Conservation (phyloP, 495 filamentous ascomycete species). For the Penicillium soppii region DNA sequence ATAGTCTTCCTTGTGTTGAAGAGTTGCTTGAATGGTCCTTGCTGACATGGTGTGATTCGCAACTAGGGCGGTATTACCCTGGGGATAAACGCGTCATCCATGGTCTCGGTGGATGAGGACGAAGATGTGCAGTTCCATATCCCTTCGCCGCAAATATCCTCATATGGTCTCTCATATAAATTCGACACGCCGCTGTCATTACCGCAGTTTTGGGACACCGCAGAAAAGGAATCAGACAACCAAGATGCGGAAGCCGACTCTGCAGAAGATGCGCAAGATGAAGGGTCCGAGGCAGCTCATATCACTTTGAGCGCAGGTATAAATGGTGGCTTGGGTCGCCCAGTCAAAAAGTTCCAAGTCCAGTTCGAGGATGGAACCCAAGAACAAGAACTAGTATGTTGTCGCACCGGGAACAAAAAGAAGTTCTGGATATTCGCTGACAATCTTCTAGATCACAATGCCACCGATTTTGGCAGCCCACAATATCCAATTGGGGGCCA, state of each 20-base stretch:
- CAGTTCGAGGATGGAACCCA: slow-evolving; percentile 26
- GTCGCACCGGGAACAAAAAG: background rate
- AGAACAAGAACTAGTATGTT: slow-evolving; percentile 23
- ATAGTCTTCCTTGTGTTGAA: background rate
- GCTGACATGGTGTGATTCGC: slow-evolving; percentile 6
- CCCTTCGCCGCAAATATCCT: slow-evolving; percentile 20
- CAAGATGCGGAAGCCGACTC: background rate
- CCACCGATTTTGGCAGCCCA: slow-evolving; percentile 28
- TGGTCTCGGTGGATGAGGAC: slow-evolving; percentile 32
- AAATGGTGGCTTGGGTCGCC: slow-evolving; percentile 25
- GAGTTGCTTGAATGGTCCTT: slow-evolving; percentile 1
- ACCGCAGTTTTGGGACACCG: slow-evolving; percentile 16
- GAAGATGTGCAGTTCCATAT: slow-evolving; percentile 31
- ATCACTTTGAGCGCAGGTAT: slow-evolving; percentile 35
- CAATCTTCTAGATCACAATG: slow-evolving; percentile 24
- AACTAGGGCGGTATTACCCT: slow-evolving; percentile 37
- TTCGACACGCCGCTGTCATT: slow-evolving; percentile 38
- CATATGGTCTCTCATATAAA: slow-evolving; percentile 32
- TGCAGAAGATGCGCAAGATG: slow-evolving; percentile 12
- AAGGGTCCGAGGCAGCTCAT: slow-evolving; percentile 15
- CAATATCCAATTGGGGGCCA: slow-evolving; percentile 34
- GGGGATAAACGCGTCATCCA: slow-evolving; percentile 41
- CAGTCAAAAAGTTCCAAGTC: slow-evolving; percentile 19
- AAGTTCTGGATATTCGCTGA: slow-evolving; percentile 3
- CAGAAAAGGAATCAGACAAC: slow-evolving; percentile 15